Evolutionary conservation across 768 basidiomycete species (phyloP).

Genomic region (Suillus lakei): DNA sequence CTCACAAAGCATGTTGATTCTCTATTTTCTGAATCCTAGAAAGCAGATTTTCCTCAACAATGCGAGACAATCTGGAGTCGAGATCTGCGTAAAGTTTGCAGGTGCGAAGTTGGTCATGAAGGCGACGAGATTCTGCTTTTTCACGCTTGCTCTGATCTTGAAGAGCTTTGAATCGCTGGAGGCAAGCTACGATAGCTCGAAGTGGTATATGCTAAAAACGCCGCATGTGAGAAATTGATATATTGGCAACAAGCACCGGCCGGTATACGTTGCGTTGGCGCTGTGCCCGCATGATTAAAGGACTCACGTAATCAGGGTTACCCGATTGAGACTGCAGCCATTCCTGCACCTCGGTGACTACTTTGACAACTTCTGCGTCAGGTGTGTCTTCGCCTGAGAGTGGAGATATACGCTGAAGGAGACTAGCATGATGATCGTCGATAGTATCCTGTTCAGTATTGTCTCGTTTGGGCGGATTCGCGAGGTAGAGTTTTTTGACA

Average conservation of each 20-base stretch:
- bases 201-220: constrained; percentile 37
- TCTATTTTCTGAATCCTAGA: constrained; percentile 38
- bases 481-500: constrained; percentile 70
- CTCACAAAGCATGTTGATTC: constrained; percentile 31
- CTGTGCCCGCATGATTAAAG: background rate
- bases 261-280: background rate
- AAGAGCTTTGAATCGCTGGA: constrained; percentile 44
- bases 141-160: constrained; percentile 39
- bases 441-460: constrained; percentile 44
- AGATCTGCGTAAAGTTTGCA: constrained; percentile 31
- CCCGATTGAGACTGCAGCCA: constrained; percentile 51
- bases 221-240: constrained; percentile 25
- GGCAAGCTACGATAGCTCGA: constrained; percentile 35
- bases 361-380: constrained; percentile 38
- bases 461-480: constrained; percentile 41
- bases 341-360: constrained; percentile 51
- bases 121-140: constrained; percentile 33
- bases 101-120: constrained; percentile 36
- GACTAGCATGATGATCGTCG: constrained; percentile 41
- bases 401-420: constrained; percentile 38
- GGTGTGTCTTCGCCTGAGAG: constrained; percentile 37
- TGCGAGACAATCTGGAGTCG: constrained; percentile 39
- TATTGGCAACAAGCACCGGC: background rate
- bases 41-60: constrained; percentile 41
- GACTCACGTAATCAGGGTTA: constrained; percentile 42